Base-by-base conservation (phyloP, 345 rosid species). In the Salix exigua region DNA sequence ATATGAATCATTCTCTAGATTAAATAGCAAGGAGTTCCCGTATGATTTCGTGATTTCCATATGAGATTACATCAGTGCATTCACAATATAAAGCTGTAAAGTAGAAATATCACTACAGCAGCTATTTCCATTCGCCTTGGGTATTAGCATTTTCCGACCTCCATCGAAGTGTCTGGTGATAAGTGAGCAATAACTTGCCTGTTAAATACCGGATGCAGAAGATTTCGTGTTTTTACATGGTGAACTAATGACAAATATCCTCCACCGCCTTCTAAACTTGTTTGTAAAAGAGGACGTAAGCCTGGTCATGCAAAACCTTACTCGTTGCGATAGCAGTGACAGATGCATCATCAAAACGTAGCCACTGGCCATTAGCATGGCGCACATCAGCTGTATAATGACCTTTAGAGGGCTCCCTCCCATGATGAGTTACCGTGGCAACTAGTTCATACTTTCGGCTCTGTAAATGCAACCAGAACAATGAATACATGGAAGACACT, bases 391-490 rank as follows among this genome's bases (percentile, higher is more conserved):
- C 87, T 2, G 97, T 93, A 62, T 96, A 96, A 82, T 96, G 98
- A 42, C 98, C 99, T 86, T 91, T 93, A 0, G 97, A 93, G 5
- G 97, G 95, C 55, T 93, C 97, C 79, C 92, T 80, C 69, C 99
- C 99, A 40, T 92, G 98, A 86, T 96, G 99, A 33, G 98, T 93
- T 51, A 96, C 71, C 0, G 99, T 92, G 7, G 97, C 98, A 69
- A 93, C 92, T 68, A 96, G 99, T 82, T 93, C 94, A 74, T 96
- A 93, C 75, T 83, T 96, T 65, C 93, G 86, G 26, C 97, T 82
- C 98, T 93, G 84, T 17, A 81, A 76, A 74, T 28, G 30, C 78
- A 82, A 58, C 38, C 66, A 68, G 8, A 72, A 21, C 60, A 53
- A 2, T 53, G 23, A 53, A 1, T 53, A 7, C 25, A 42, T 6